Evolutionary conservation across 2,329 filamentous ascomycete species (phyloP).

Genomic region (Cladosporium sp.): DNA sequence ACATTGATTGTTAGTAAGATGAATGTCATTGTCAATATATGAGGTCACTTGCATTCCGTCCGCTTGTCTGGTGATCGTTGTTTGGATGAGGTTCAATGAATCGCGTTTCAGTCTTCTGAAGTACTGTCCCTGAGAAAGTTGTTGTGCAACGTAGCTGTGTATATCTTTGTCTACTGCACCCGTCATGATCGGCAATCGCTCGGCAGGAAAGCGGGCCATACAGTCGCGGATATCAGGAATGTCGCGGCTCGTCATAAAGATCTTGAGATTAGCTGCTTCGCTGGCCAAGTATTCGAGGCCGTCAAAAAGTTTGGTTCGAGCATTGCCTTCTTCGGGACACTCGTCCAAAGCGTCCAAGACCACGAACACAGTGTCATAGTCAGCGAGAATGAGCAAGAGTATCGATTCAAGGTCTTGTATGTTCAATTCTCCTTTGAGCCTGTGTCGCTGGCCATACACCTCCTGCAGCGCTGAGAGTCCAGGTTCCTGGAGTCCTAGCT

Average conservation of each 20-base stretch:
- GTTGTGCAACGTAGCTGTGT: neutral
- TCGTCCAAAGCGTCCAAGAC: neutral
- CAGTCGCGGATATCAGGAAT: neutral
- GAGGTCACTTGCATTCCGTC: neutral
- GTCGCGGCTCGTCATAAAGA: neutral
- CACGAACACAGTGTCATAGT: neutral
- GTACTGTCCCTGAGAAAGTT: neutral
- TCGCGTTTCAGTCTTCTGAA: neutral
- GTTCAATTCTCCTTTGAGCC: neutral
- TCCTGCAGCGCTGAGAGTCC: neutral
- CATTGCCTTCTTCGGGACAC: neutral
- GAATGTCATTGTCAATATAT: neutral
- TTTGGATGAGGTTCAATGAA: neutral
- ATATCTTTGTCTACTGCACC: neutral
- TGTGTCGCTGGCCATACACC: neutral
- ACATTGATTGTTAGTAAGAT: neutral
- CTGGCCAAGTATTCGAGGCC: neutral
- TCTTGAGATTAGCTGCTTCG: neutral
- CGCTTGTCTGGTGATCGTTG: neutral
- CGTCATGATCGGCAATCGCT: neutral
- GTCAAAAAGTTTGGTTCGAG: neutral
- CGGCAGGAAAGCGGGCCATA: neutral
- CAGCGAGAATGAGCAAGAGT: neutral
- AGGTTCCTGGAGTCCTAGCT: constrained; percentile 22
- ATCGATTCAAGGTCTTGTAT: neutral